A percentile compares a stretch with the other conserved stretches of the same genome.
These are phyloP conservation scores for Selaginella tamariscina DNA, from an alignment of 75 land plant species.

Conservation along the genomic window DNA sequence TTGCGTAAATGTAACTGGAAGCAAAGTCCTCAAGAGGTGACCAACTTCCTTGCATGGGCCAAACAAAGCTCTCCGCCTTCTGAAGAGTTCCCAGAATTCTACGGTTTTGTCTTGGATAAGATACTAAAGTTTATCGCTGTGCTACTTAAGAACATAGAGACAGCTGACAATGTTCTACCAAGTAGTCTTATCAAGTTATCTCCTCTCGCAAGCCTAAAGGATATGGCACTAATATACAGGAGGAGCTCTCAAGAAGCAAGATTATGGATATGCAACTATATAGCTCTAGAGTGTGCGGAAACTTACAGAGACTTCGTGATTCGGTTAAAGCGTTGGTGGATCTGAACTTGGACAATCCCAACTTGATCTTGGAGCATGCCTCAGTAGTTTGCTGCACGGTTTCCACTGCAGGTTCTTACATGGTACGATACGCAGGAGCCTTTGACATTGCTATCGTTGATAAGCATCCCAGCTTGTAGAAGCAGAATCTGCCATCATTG, in stretches of 20 bases:
- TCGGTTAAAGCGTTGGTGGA: background rate
- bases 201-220: too few species aligned
- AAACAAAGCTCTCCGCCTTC: background rate
- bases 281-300: background rate
- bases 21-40: too few species aligned
- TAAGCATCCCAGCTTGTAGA: conserved; percentile 88
- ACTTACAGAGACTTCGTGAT: background rate
- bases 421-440: conserved; percentile 14
- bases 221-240: background rate
- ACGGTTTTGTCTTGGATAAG: background rate
- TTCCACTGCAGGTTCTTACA: conserved; percentile 32
- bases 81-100: background rate
- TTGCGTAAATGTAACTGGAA: too few species aligned
- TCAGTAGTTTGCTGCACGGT: conserved; percentile 49
- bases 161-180: too few species aligned
- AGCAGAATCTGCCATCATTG: conserved; percentile 54
- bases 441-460: conserved; percentile 51
- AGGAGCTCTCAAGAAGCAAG: background rate
- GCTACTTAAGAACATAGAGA: too few species aligned
- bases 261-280: background rate
- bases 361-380: conserved; percentile 21
- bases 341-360: background rate
- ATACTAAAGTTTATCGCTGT: background rate
- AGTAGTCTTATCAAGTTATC: too few species aligned
- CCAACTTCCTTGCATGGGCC: background rate